Conservation (phyloP, 441 rosid genomes). For the Pelargonium myrrhifolium region DNA sequence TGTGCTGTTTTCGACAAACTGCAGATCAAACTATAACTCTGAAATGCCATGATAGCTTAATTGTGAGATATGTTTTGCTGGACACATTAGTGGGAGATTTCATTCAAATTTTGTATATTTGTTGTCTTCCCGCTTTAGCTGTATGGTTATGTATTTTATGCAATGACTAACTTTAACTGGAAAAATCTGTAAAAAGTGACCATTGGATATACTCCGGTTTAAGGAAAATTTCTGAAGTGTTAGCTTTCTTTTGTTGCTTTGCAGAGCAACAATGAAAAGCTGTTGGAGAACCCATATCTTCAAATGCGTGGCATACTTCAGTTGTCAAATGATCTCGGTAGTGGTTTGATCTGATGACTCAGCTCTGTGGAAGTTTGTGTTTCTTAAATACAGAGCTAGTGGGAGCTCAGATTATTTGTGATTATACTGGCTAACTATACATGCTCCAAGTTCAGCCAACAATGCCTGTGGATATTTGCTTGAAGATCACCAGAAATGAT, state of each 20-base stretch:
- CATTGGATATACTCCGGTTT: not conserved
- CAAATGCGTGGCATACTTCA: conserved; percentile 98
- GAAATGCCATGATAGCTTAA: too few species aligned
- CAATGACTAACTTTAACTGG: not conserved
- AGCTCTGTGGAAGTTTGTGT: conserved; percentile 8
- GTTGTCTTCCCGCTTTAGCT: not conserved
- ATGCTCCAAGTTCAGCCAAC: conserved; percentile 16
- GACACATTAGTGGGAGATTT: not conserved
- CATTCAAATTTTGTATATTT: not conserved
- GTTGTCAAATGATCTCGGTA: conserved; percentile 67
- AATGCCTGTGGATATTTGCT: conserved; percentile 17
- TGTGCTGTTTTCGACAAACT: not conserved
- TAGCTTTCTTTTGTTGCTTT: conserved; percentile 20
- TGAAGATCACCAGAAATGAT: conserved; percentile 20
- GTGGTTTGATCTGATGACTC: conserved; percentile 26
- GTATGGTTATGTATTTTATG: not conserved
- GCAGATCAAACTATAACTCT: too few species aligned
- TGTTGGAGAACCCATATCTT: conserved; percentile 95
- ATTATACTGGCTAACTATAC: conserved; percentile 14
- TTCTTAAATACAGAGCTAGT: conserved; percentile 15
- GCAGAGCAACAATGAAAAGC: conserved; percentile 96
- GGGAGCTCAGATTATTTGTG: conserved; percentile 18
- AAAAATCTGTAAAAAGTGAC: conserved; percentile 9
- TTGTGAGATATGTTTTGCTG: not conserved
- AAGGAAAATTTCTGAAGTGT: conserved; percentile 12